Evolutionary conservation across 306 rosid species (phyloP).

Genomic region (Prunus persica): Prunus_persica_NCBIv2 NC_034009.1:11295501-11296000

Average conservation of each 20-base stretch:
- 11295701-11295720: neutral
- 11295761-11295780: constrained; percentile 7
- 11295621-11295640: neutral
- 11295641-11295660: constrained; percentile 20
- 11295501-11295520: constrained; percentile 11
- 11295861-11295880: neutral
- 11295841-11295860: neutral
- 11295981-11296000: no score
- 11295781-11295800: constrained; percentile 11
- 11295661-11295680: constrained; percentile 13
- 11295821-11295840: constrained; percentile 23
- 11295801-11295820: constrained; percentile 4
- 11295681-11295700: neutral
- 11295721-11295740: neutral
- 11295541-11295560: neutral
- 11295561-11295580: neutral
- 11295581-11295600: neutral
- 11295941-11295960: neutral
- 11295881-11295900: neutral
- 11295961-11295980: no score
- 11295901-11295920: neutral
- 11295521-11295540: neutral
- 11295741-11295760: neutral
- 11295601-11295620: neutral
- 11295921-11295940: neutral